Evolutionary conservation across 2,329 filamentous ascomycete species (phyloP), one percentile per base, ranked within the genome.

Genomic region (Helotiales sp.): DNA sequence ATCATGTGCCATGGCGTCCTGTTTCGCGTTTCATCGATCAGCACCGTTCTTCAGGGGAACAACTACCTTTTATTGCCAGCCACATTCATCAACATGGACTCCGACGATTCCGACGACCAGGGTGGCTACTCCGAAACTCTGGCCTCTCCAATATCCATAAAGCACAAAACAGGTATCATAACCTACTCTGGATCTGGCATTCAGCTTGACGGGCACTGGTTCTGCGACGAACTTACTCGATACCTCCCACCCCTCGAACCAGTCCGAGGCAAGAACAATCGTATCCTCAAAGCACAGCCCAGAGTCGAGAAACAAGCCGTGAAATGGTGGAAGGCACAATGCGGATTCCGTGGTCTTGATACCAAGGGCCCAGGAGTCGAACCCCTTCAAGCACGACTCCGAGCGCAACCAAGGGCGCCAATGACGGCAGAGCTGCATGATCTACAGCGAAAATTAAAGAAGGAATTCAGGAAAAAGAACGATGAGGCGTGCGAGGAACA

Each of bases 61-160:
- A n/a, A n/a, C n/a, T n/a, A n/a, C n/a, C n/a, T n/a, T n/a, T n/a
- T n/a, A n/a, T n/a, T n/a, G n/a, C n/a, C n/a, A n/a, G n/a, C n/a
- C n/a, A n/a, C n/a, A n/a, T n/a, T n/a, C n/a, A n/a, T n/a, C n/a
- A n/a, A n/a, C n/a, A n/a, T n/a, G n/a, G n/a, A n/a, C n/a, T 37
- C 66, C 22, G 72, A 73, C 37, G 50, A 47, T 11, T 28, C 24
- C 22, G 47, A 28, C 8, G 6, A 50, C 11, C 24, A 13, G 5
- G 20, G 15, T 54, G 26, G 2, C 10, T 32, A 32, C 50, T n/a
- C 26, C 6, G 15, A 32, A 3, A 34, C 8, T 7, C 28, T 55
- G 11, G 26, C 52, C 3, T 34, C 30, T 10, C 52, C 52, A 22
- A 22, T 34, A 11, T 15, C 28, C 2, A 1, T 34, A 15, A 55